Evolutionary conservation across 306 rosid genomes (phyloP), one percentile per base, ranked within the genome.

Genomic region (Rubus parviflorus): DNA sequence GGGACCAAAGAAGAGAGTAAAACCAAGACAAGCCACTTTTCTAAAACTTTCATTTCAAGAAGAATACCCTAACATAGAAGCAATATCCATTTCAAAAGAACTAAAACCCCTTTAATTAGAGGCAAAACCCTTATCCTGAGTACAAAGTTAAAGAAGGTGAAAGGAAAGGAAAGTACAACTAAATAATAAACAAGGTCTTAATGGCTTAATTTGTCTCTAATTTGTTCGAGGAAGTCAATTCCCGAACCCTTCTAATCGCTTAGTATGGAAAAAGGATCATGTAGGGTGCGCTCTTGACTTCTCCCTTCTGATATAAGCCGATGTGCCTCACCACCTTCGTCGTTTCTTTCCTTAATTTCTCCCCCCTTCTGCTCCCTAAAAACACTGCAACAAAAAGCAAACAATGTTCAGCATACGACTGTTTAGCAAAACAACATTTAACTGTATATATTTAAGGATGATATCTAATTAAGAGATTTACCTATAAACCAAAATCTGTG

Each of bases 201-300:
- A 76, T 82, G 37, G 37, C 80, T 70, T 61, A 69, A 46, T 69
- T 63, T 72, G 56, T 71, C 56, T 77, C 80, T 47, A 75, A 47
- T 76, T 77, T 49, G 30, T 19, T 53, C 62, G 73, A 88, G 87
- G 91, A 92, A 95, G 99, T 95, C 99, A 92, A 95, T 88, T 83
- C 99, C 99, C 97, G 99, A 95, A 95, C 99, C 99, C 89, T 67
- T 86, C 74, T 87, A 88, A 80, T 87, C 87, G 87, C 70, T 78
- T 64, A 35, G 70, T 84, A 68, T 77, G 83, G 35, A 30, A 82
- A 86, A 53, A 20, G 0, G 75, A 89, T 85, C 75, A 48, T 64
- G 87, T 83, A 90, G 86, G 99, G 99, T 95, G 96, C 99, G 99
- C 85, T 95, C 99, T 95, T 95, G 99, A 92, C 99, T 92, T 88